These are phyloP conservation scores for Neopestalotiopsis sp. DNA, from an alignment of 2,329 filamentous ascomycete species.

Conservation along the genomic window DNA sequence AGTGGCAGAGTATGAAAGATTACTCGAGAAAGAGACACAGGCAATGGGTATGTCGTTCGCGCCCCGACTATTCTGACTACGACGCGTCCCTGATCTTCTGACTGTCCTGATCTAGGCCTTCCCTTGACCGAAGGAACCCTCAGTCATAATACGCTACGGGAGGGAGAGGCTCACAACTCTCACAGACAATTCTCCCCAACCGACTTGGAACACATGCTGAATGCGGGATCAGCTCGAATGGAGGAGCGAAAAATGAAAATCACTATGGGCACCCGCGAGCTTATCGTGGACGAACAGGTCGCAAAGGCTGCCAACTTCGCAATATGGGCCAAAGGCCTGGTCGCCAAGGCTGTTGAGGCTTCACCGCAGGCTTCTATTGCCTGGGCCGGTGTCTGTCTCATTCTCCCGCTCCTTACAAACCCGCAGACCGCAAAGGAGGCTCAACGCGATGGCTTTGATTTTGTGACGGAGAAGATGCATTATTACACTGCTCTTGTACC, in stretches of 20 bases:
- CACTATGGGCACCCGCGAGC: not conserved
- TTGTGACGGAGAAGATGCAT: slow-evolving; percentile 37
- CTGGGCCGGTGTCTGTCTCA: slow-evolving; percentile 41
- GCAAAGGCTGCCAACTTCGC: slow-evolving; percentile 42
- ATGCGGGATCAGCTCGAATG: not conserved
- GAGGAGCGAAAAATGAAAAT: not conserved
- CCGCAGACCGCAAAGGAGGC: slow-evolving; percentile 32
- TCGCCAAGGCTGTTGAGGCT: slow-evolving; percentile 31
- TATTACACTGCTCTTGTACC: slow-evolving; percentile 38
- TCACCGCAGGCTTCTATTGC: slow-evolving; percentile 37
- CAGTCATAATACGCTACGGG: no score
- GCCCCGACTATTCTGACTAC: no score
- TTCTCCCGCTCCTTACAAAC: slow-evolving; percentile 41
- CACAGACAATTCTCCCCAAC: not conserved
- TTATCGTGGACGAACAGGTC: not conserved
- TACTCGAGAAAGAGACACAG: not conserved
- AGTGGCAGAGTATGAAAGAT: not conserved
- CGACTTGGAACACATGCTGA: not conserved
- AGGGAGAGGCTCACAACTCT: no score
- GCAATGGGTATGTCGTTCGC: not conserved
- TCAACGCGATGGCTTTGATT: slow-evolving; percentile 37
- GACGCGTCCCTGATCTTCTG: not conserved
- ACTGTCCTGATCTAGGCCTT: not conserved
- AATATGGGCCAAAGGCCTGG: slow-evolving; percentile 24
- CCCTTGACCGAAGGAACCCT: no score